Evolutionary conservation across 2,329 filamentous ascomycete genomes (phyloP), one percentile per base, ranked within the genome.

Genomic region (Fusarium beomiforme): DNA sequence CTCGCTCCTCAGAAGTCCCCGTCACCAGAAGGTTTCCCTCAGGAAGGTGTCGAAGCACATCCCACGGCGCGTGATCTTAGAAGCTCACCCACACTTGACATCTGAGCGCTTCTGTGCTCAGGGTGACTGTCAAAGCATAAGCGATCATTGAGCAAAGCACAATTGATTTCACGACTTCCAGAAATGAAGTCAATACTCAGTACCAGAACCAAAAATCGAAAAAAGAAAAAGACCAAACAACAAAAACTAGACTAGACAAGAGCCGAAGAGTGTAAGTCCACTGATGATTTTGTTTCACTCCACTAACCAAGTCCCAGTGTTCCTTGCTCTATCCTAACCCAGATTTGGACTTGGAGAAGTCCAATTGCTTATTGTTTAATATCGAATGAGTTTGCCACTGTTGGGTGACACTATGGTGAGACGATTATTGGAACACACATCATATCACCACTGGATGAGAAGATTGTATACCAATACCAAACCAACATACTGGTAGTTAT

Each of bases 381-480:
- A 55, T 49, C 34, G 53, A n/a, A 60, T 44, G 54, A 51, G 46
- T 54, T 60, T 47, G 43, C 54, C 37, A 41, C 31, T 56, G 56
- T 64, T 44, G 49, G 44, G 43, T 47, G 39, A 70, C n/a, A 33
- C 33, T 54, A 33, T 46, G 33, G 24, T 44, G 47, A 71, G 56
- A 58, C 23, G 29, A 56, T 37, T 36, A 44, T 72, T 71, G 69
- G 56, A 71, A 69, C 26, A 70, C 49, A 43, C 21, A 41, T 19
- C n/a, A 47, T 42, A 12, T 47, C 64, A 49, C 34, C 36, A 36
- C 57, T 59, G 69, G 59, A 56, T 50, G 69, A 69, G 64, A 62
- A 66, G 16, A 60, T 29, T 61, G 42, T 60, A 58, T 53, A 26
- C 39, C 36, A 56, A 58, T 53, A 26, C 39, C 36, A 56, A 24